Evolutionary conservation across 2,329 filamentous ascomycete genomes (phyloP), one percentile per base, ranked within the genome.

Genomic region (Xylariales sp.): DNA sequence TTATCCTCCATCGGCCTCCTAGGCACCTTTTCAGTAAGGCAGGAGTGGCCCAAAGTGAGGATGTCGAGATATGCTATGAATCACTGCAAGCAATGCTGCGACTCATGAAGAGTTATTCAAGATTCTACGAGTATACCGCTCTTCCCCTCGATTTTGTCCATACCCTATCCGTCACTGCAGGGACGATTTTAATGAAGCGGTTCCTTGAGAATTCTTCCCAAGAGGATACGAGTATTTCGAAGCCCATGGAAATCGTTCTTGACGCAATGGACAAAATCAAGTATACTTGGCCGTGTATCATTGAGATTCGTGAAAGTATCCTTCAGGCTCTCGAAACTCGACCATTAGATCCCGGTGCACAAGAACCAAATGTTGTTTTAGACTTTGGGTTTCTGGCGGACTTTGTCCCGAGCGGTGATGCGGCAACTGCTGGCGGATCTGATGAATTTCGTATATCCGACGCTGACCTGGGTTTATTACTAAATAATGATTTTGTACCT

Each of bases 261-360:
- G 66, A 74, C 5, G 68, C 69, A 24, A 70, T 77, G 44, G 61
- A 71, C 23, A 61, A 65, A n/a, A 70, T 80, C 23, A 61, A 77
- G 20, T 61, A 68, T 28, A 69, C 66, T 6, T 72, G 65, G 63
- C 64, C 66, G 5, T 70, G 66, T 44, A 61, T 70, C 21, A 53
- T 53, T 18, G 67, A 70, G 44, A 63, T 72, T 7, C 51, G 55
- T 20, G 60, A 65, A 34, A 56, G 56, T 11, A 52, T 62, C 6
- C 44, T 49, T 5, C 38, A 46, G 7, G 48, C 50, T 4, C 37
- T 49, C 29, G 41, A 37, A 29, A 40, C 40, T 7, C 15, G 37
- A 23, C 32, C 36, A 19, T 27, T 29, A 5, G 38, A 33, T n/a
- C 35, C 39, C 38, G 27, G 43, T 35, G 6, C 33, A 28, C 15